Conservation (phyloP, 805 yeast genomes). For the Yarrowia yakushimensis region DNA sequence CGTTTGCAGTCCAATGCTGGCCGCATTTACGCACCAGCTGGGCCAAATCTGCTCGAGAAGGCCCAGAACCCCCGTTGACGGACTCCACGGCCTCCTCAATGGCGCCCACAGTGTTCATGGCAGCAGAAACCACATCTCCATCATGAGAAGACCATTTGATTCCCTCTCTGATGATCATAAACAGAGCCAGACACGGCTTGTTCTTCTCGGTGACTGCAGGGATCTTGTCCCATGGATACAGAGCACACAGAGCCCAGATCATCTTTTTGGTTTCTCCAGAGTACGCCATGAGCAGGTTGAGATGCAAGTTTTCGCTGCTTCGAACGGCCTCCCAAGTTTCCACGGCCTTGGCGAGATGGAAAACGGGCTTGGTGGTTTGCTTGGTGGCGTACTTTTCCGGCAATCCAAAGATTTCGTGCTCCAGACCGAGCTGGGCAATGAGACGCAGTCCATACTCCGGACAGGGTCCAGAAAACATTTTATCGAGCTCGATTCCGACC, state of each 20-base stretch:
- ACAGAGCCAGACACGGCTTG: constrained; percentile 43
- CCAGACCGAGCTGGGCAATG: constrained; percentile 53
- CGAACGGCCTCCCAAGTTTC: constrained; percentile 24
- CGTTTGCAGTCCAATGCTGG: constrained; percentile 47
- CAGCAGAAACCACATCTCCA: constrained; percentile 47
- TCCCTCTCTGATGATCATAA: constrained; percentile 61
- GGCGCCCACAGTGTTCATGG: constrained; percentile 40
- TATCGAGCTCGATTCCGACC: constrained; percentile 78
- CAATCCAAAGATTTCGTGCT: constrained; percentile 54
- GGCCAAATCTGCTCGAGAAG: constrained; percentile 54
- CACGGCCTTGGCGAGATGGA: constrained; percentile 21
- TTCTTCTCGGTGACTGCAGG: constrained; percentile 43
- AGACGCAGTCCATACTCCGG: constrained; percentile 62
- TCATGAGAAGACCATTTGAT: constrained; percentile 59
- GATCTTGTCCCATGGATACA: constrained; percentile 46
- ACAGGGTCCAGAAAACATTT: constrained; percentile 62
- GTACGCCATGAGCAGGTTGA: neutral
- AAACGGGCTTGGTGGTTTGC: neutral
- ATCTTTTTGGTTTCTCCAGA: neutral
- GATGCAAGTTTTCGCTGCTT: constrained; percentile 25
- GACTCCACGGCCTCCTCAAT: constrained; percentile 36
- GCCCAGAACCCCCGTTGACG: constrained; percentile 29
- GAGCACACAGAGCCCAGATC: constrained; percentile 17
- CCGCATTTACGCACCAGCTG: constrained; percentile 53
- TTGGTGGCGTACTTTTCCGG: constrained; percentile 31